A percentile compares a stretch with the other conserved stretches of the same genome.
Conservation (phyloP, 1,139 yeast genomes). For the Hansenula lynferdii region DNA sequence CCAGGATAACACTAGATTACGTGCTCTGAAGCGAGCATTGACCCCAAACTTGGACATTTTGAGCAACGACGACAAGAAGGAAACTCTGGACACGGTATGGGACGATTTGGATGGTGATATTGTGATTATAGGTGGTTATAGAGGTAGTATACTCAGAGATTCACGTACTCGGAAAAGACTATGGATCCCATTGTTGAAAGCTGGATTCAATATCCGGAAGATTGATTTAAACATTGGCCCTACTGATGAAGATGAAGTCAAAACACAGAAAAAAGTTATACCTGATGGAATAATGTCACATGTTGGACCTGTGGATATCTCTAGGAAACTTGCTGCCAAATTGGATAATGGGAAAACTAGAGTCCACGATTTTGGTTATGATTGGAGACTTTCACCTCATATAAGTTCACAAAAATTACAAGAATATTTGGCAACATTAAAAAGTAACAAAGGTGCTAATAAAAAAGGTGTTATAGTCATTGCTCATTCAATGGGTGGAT, state of each 20-base stretch:
- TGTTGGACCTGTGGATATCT: conserved; percentile 84
- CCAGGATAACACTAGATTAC: conserved; percentile 58
- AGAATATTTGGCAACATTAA: conserved; percentile 40
- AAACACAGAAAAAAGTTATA: conserved; percentile 45
- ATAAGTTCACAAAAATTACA: conserved; percentile 45
- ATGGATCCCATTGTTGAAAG: conserved; percentile 88
- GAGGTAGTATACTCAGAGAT: conserved; percentile 80
- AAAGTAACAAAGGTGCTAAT: conserved; percentile 27
- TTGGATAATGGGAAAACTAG: conserved; percentile 57
- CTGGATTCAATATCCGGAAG: conserved; percentile 71
- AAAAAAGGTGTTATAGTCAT: conserved; percentile 58
- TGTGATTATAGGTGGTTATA: conserved; percentile 78
- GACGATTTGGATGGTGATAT: conserved; percentile 68
- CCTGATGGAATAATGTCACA: conserved; percentile 80
- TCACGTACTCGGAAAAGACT: conserved; percentile 56
- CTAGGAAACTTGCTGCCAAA: conserved; percentile 53
- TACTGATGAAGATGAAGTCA: conserved; percentile 51
- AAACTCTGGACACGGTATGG: conserved; percentile 31
- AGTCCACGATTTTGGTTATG: conserved; percentile 79
- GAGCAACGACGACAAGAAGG: conserved; percentile 26
- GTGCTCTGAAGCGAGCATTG: conserved; percentile 64
- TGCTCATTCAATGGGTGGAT: conserved; percentile 94
- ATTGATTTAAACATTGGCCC: conserved; percentile 74
- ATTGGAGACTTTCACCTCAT: conserved; percentile 80
- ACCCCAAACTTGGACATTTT: conserved; percentile 30